Percentiles rank a stretch among this genome's conserved stretches.
Evolutionary conservation across 176 grass and related monocot species (phyloP).

Genomic region (Rhipidocladum racemiflorum): DNA sequence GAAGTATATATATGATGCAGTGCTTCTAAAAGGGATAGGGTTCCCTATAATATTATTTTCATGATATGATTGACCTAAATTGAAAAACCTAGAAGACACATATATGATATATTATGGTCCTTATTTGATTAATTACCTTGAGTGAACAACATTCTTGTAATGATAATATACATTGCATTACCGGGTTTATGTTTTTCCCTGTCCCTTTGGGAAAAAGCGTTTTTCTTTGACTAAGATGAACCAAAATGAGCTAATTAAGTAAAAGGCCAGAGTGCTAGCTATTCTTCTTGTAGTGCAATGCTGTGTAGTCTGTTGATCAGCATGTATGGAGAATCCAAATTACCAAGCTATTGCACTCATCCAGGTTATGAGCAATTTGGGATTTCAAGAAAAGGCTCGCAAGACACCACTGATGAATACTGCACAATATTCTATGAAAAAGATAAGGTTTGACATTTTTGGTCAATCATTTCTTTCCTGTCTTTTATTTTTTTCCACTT

Average conservation of each 20-base stretch:
- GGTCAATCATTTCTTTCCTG: neutral
- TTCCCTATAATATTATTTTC: constrained; percentile 8
- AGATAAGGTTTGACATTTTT: constrained; percentile 64
- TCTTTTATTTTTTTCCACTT: neutral
- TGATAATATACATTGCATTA: neutral
- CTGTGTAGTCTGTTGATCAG: neutral
- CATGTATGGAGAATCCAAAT: constrained; percentile 1
- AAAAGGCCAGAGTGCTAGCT: neutral
- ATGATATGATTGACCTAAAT: neutral
- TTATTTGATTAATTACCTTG: neutral
- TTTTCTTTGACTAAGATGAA: neutral
- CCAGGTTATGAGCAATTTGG: constrained; percentile 98
- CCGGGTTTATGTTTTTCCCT: neutral
- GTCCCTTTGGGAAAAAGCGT: neutral
- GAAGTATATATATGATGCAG: neutral
- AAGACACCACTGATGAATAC: constrained; percentile 86
- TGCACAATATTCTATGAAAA: constrained; percentile 99
- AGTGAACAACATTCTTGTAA: neutral
- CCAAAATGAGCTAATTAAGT: neutral
- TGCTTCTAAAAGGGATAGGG: neutral
- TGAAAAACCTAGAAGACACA: neutral
- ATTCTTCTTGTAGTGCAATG: neutral
- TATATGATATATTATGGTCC: neutral
- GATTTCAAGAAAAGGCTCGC: constrained; percentile 96
- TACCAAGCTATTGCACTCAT: constrained; percentile 18